phyloP scores from a whole-genome alignment of 345 rosid genomes.

The Boechera divaricarpa region DNA sequence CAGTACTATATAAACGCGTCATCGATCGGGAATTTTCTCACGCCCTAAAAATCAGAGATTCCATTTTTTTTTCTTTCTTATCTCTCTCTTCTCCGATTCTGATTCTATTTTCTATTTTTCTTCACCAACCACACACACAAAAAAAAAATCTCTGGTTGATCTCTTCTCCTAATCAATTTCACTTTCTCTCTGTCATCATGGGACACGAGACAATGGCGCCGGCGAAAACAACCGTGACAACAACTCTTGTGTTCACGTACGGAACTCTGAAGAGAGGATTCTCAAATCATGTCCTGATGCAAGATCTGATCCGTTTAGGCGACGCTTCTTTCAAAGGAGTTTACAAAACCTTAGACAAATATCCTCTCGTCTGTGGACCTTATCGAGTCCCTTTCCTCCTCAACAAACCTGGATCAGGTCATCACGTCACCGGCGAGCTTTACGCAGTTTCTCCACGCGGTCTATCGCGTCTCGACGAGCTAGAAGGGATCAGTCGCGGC shows the following conservation, averaged over 20 bases:
- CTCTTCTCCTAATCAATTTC: background rate
- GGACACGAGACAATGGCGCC: constrained; percentile 45
- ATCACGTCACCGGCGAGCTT: constrained; percentile 70
- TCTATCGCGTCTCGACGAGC: constrained; percentile 67
- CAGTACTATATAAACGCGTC: constrained; percentile 43
- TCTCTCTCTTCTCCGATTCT: constrained; percentile 33
- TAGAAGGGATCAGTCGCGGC: constrained; percentile 69
- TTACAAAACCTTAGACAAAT: constrained; percentile 50
- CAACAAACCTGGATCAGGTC: constrained; percentile 66
- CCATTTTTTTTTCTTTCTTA: background rate
- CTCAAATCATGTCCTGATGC: constrained; percentile 69
- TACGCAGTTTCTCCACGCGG: constrained; percentile 70
- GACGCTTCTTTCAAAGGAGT: constrained; percentile 72
- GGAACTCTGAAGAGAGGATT: constrained; percentile 82
- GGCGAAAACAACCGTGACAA: constrained; percentile 14
- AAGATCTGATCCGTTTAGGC: constrained; percentile 68
- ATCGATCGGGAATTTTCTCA: constrained; percentile 14
- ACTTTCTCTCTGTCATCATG: background rate
- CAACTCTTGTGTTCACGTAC: constrained; percentile 68
- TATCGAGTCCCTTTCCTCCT: constrained; percentile 87
- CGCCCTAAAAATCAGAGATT: constrained; percentile 40
- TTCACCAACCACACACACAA: constrained; percentile 24
- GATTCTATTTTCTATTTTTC: constrained; percentile 30
- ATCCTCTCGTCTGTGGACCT: constrained; percentile 89
- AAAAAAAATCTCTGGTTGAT: background rate